These are phyloP conservation scores for Bonnemaisonia californica DNA, from an alignment of 31 red algal species.

Conservation along the genomic window DNA sequence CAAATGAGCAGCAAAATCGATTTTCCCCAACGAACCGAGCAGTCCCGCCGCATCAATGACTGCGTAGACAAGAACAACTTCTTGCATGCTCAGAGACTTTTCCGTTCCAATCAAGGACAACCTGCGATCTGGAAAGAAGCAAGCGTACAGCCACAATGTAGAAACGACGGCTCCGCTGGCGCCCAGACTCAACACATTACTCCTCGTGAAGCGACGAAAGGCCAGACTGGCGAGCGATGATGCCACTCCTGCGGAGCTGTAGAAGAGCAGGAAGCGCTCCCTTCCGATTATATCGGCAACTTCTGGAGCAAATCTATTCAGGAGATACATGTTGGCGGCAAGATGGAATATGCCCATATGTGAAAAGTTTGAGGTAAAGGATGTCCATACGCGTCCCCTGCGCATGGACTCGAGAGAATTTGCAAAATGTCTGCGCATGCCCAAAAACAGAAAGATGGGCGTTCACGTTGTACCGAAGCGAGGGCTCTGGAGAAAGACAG, in stretches of 20 bases:
- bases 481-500: background rate
- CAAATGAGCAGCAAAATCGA: conserved; percentile 82
- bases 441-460: background rate
- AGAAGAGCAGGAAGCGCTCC: conserved; percentile 61
- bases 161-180: conserved; percentile 72
- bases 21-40: conserved; percentile 63
- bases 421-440: conserved; percentile 55
- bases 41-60: conserved; percentile 75
- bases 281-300: conserved; percentile 52
- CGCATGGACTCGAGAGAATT: conserved; percentile 54
- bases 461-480: background rate
- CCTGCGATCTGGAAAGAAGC: conserved; percentile 62
- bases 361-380: conserved; percentile 75
- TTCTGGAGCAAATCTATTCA: conserved; percentile 58
- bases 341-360: conserved; percentile 73
- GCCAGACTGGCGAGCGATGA: conserved; percentile 61
- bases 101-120: conserved; percentile 57
- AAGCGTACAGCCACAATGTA: conserved; percentile 59
- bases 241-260: conserved; percentile 61
- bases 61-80: conserved; percentile 53
- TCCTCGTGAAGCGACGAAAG: conserved; percentile 53
- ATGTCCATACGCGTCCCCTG: conserved; percentile 54
- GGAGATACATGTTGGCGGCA: conserved; percentile 65
- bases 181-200: conserved; percentile 56
- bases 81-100: conserved; percentile 52